phyloP scores from a whole-genome alignment of 306 rosid species.

The Quercus engelmannii region DNA sequence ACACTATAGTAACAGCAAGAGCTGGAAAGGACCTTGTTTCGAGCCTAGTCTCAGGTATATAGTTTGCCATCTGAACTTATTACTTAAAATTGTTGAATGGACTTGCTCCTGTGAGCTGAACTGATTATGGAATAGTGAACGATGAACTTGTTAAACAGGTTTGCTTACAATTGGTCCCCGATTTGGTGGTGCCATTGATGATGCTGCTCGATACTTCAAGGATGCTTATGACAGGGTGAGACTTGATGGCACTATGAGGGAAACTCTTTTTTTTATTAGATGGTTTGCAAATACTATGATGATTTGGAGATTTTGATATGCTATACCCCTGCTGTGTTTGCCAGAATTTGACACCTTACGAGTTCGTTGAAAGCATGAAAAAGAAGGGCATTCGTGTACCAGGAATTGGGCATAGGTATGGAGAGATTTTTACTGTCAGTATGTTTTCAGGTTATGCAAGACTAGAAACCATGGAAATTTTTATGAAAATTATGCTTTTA shows the following conservation, averaged over 20 bases:
- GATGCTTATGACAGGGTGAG: constrained; percentile 90
- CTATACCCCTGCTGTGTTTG: constrained; percentile 17
- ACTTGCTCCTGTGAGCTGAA: background rate
- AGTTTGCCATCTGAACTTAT: constrained; percentile 11
- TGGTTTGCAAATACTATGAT: background rate
- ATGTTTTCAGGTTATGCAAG: background rate
- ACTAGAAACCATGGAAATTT: background rate
- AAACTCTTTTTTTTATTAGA: constrained; percentile 1
- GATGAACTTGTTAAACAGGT: constrained; percentile 60
- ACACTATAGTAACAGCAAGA: constrained; percentile 94
- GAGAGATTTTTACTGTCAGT: background rate
- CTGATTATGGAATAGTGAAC: constrained; percentile 19
- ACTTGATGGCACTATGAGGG: constrained; percentile 16
- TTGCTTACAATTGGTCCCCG: constrained; percentile 99
- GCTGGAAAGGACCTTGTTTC: constrained; percentile 99
- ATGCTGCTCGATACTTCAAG: constrained; percentile 99
- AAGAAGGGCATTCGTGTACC: constrained; percentile 98
- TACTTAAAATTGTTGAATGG: constrained; percentile 3
- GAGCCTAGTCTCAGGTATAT: constrained; percentile 86
- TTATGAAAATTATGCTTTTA: background rate
- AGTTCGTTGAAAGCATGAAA: constrained; percentile 93
- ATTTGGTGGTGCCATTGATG: constrained; percentile 99
- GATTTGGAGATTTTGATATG: constrained; percentile 8
- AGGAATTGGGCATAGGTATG: constrained; percentile 98
- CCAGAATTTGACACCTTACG: constrained; percentile 88